Evolutionary conservation across 805 yeast species (phyloP).

Genomic region (Millerozyma acaciae): DNA sequence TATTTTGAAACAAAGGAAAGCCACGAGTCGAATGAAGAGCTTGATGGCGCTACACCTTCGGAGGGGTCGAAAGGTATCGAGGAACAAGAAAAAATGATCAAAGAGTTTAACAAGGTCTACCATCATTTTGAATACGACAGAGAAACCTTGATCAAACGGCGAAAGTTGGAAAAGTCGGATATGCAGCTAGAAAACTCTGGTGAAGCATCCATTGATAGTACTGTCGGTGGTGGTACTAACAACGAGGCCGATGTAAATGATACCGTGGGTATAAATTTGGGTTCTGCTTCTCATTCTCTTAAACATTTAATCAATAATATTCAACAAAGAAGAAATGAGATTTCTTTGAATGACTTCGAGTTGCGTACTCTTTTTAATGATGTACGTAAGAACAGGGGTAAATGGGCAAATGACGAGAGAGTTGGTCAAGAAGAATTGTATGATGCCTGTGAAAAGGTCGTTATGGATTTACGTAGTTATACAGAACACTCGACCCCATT

Average conservation of each 20-base stretch:
- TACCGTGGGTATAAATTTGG: slow-evolving; percentile 31
- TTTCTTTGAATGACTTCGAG: slow-evolving; percentile 75
- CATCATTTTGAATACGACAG: slow-evolving; percentile 74
- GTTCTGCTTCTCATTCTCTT: slow-evolving; percentile 42
- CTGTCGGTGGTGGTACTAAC: slow-evolving; percentile 8
- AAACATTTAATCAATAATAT: slow-evolving; percentile 78
- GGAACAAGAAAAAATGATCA: slow-evolving; percentile 46
- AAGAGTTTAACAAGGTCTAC: slow-evolving; percentile 67
- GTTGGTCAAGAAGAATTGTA: slow-evolving; percentile 97
- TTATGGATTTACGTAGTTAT: slow-evolving; percentile 79
- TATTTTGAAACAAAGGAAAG: slow-evolving; percentile 14
- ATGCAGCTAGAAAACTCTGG: slow-evolving; percentile 49
- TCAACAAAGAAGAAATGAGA: slow-evolving; percentile 72
- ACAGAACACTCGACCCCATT: slow-evolving; percentile 97
- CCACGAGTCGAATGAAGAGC: slow-evolving; percentile 5
- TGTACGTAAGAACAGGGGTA: slow-evolving; percentile 90
- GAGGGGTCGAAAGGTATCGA: slow-evolving; percentile 15
- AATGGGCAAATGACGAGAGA: slow-evolving; percentile 95
- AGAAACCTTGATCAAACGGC: slow-evolving; percentile 70
- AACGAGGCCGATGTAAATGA: slow-evolving; percentile 12
- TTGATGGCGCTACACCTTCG: slow-evolving; percentile 2
- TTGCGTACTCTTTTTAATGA: slow-evolving; percentile 82
- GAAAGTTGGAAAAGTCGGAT: slow-evolving; percentile 78
- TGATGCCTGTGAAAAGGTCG: slow-evolving; percentile 96
- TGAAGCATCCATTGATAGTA: slow-evolving; percentile 12